Evolutionary conservation across 2,329 filamentous ascomycete species (phyloP).

Genomic region (Lasiodiplodia sp.): DNA sequence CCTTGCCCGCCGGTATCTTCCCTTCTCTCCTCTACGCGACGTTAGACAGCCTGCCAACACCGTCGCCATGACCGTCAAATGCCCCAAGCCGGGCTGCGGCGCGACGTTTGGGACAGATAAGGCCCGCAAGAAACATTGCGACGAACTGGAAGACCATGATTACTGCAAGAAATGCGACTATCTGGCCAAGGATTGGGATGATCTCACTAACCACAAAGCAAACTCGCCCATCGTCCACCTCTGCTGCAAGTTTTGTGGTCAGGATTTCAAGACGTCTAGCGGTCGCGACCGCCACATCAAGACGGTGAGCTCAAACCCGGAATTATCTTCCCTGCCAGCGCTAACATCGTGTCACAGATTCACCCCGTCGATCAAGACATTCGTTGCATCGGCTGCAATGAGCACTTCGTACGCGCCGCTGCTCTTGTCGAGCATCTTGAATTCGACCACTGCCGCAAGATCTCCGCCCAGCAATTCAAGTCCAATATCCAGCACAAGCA

Average conservation of each 20-base stretch:
- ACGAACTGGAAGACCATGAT: conserved; percentile 50
- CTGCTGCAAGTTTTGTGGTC: conserved; percentile 63
- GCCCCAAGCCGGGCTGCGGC: conserved; percentile 56
- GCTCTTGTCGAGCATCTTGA: conserved; percentile 64
- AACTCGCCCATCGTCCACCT: conserved; percentile 53
- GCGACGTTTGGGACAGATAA: conserved; percentile 53
- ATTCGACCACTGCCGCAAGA: conserved; percentile 55
- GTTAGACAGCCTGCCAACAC: background rate
- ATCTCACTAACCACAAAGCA: conserved; percentile 57
- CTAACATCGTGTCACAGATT: conserved; percentile 42
- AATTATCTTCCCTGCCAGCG: background rate
- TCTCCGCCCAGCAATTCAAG: conserved; percentile 53
- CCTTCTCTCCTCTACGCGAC: background rate
- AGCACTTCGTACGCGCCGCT: conserved; percentile 56
- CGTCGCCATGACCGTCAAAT: conserved; percentile 35
- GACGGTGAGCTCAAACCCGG: conserved; percentile 47
- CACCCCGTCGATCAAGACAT: conserved; percentile 60
- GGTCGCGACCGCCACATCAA: conserved; percentile 62
- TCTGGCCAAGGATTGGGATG: conserved; percentile 55
- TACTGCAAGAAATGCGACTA: conserved; percentile 56
- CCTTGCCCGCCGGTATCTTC: background rate
- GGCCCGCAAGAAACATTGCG: conserved; percentile 62
- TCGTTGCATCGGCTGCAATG: conserved; percentile 60
- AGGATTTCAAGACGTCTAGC: conserved; percentile 61
- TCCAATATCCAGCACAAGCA: conserved; percentile 60